Conservation (phyloP, 306 rosid species). For the Fragaria vesca region DNA sequence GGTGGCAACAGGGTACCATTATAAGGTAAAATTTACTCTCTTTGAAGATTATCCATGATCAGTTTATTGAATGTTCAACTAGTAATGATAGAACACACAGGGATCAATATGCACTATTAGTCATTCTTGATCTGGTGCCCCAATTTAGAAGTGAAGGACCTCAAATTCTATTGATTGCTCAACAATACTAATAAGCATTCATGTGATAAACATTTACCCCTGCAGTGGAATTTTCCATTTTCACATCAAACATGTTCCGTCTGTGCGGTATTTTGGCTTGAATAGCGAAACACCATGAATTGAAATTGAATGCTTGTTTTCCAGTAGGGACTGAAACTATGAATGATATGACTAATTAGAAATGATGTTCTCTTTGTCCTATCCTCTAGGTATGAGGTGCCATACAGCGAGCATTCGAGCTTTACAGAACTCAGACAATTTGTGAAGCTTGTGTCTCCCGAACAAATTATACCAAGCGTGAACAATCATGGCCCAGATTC, state of each 20-base stretch:
- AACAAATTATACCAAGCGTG: slow-evolving; percentile 82
- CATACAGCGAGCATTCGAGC: slow-evolving; percentile 94
- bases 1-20: slow-evolving; percentile 90
- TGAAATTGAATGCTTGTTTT: neutral
- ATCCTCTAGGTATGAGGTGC: slow-evolving; percentile 77
- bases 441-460: slow-evolving; percentile 70
- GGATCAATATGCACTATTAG: neutral
- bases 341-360: neutral
- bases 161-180: neutral
- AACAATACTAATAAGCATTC: neutral
- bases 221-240: neutral
- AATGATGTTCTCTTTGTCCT: slow-evolving; percentile 5
- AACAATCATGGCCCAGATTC: slow-evolving; percentile 82
- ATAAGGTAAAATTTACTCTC: slow-evolving; percentile 58
- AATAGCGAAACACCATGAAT: neutral
- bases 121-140: neutral
- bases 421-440: slow-evolving; percentile 80
- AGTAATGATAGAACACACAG: neutral
- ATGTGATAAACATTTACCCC: slow-evolving; percentile 2
- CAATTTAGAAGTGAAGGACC: neutral
- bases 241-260: neutral
- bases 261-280: neutral
- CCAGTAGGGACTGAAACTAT: neutral
- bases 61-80: neutral
- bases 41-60: neutral